Conservation (phyloP, 2,329 filamentous ascomycete species). For the Didymosphaeria variabile region DNA sequence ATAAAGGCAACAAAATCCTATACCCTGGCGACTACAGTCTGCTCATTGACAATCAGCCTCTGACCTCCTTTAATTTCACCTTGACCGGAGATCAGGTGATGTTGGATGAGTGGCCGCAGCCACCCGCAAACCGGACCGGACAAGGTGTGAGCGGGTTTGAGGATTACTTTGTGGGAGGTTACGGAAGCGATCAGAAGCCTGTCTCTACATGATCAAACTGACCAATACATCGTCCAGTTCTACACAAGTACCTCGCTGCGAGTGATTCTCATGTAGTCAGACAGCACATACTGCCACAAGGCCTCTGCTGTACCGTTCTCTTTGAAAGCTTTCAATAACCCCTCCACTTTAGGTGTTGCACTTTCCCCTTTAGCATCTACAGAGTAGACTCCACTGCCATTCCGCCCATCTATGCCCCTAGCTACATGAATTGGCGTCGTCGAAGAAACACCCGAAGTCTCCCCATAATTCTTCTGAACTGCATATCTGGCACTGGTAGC, state of each 20-base stretch:
- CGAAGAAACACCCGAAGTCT: not conserved
- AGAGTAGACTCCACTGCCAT: slow-evolving; percentile 18
- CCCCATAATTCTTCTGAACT: not conserved
- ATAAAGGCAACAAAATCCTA: slow-evolving; percentile 60
- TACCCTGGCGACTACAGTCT: slow-evolving; percentile 62
- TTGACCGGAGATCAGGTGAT: slow-evolving; percentile 56
- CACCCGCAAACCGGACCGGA: slow-evolving; percentile 15
- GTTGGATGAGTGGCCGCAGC: slow-evolving; percentile 51
- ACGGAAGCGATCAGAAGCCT: slow-evolving; percentile 7
- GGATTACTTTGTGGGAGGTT: slow-evolving; percentile 1
- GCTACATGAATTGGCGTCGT: not conserved
- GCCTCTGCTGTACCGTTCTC: slow-evolving; percentile 21
- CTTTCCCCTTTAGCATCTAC: slow-evolving; percentile 15
- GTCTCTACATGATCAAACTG: not conserved
- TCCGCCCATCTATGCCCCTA: slow-evolving; percentile 11
- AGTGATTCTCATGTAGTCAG: slow-evolving; percentile 25
- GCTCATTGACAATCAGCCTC: slow-evolving; percentile 38
- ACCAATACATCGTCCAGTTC: not conserved
- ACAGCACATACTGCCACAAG: slow-evolving; percentile 27
- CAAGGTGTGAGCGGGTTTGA: slow-evolving; percentile 8
- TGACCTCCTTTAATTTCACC: slow-evolving; percentile 55
- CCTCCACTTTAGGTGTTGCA: slow-evolving; percentile 9
- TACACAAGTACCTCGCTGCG: slow-evolving; percentile 1
- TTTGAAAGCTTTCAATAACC: slow-evolving; percentile 15
- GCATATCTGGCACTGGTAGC: slow-evolving; percentile 22